A percentile compares a stretch with the other conserved stretches of the same genome.
These are phyloP conservation scores for Scopulariopsis brevicaulis DNA, from an alignment of 2,329 filamentous ascomycete species.

Conservation along the genomic window DNA sequence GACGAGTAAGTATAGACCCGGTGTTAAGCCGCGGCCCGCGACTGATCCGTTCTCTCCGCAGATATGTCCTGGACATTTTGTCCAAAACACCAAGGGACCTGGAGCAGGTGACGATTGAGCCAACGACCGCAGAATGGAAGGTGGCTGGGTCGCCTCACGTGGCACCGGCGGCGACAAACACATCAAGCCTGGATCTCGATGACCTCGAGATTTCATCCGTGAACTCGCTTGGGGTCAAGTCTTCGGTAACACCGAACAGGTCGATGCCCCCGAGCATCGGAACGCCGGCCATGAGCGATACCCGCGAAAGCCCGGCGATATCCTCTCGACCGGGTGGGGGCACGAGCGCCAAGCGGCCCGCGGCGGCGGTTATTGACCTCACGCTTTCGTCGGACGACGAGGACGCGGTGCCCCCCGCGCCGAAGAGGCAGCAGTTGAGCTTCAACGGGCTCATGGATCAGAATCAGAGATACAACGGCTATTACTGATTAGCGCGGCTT, in stretches of 20 bases:
- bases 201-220: constrained; percentile 30
- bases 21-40: background rate
- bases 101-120: constrained; percentile 85
- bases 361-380: constrained; percentile 45
- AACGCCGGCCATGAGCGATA: background rate
- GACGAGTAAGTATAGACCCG: constrained; percentile 57
- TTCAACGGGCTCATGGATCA: background rate
- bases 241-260: constrained; percentile 2
- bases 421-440: constrained; percentile 30
- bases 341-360: constrained; percentile 33
- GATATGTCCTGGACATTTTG: constrained; percentile 82
- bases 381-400: constrained; percentile 47
- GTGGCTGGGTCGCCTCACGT: constrained; percentile 1
- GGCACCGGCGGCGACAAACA: background rate
- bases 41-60: constrained; percentile 17
- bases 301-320: background rate
- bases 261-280: background rate
- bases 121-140: constrained; percentile 69
- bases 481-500: background rate
- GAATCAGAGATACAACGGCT: background rate
- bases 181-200: constrained; percentile 26
- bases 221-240: background rate
- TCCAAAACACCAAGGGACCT: constrained; percentile 55
- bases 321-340: constrained; percentile 11
- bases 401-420: constrained; percentile 28